Evolutionary conservation across 345 rosid species (phyloP), one percentile per base, ranked within the genome.

Genomic region (Psidium guajava): DNA sequence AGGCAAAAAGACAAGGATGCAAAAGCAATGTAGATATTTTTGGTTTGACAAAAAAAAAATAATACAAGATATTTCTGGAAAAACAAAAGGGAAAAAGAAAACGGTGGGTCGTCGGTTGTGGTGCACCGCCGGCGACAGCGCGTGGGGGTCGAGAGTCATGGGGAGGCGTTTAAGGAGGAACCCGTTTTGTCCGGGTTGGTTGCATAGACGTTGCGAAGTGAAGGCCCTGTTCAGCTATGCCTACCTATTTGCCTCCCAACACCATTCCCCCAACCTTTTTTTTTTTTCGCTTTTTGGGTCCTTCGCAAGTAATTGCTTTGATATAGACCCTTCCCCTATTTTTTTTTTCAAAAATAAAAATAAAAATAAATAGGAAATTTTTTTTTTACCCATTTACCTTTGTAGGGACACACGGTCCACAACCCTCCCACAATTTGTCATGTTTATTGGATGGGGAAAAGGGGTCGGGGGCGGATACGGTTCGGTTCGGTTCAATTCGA

Each of bases 101-200:
- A 54, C 8, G 47, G 24, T 36, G 54, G 54, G 54, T 6, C 20
- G 21, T 50, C 52, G 52, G 52, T 28, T 36, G 80, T 5, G 10
- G 0, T 47, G 80, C 80, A 36, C 80, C 80, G 80, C 47, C 80
- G 80, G 13, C 47, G 80, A 36, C 3, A 1, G 80, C 80, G 80
- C 80, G 80, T 69, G 80, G 75, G 24, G 80, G 80, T 36, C 27
- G 47, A 18, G 47, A 3, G 5, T 8, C 20, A 1, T 3, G 20
- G 22, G 24, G 77, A 4, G 44, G 44, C 77, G 32, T 32, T 69
- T 69, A 69, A 69, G 77, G 80, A 69, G 80, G 47, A 36, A 69
- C 95, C 94, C 93, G 90, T 91, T 89, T 87, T 86, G 94, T 91
- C 93, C 94, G 94, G 92, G 91, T 90, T 86, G 80, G 86, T 81